Evolutionary conservation across 805 yeast species (phyloP), one percentile per base, ranked within the genome.

Genomic region (Ogataea minuta): DNA sequence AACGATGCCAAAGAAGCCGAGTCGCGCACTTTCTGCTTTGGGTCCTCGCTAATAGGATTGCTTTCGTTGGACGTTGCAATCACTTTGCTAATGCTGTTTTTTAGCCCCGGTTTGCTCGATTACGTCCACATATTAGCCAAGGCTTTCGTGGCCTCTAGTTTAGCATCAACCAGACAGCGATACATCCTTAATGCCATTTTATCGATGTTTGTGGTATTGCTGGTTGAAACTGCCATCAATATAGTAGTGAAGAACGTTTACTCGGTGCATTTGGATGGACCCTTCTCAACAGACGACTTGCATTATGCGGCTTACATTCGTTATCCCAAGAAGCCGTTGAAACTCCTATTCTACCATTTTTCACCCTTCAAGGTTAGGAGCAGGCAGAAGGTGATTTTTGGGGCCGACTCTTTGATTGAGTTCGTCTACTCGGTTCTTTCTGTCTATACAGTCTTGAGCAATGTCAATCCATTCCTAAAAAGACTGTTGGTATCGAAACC

Each of bases 131-230:
- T 63, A 9, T 43, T 62, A 23, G 59, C 67, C 6, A 63, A 62
- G 43, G 58, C 66, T 0, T 48, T 59, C 27, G 48, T 64, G n/a
- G 67, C 67, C 1, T 53, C 66, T 10, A 60, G 49, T 17, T 29
- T 64, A 15, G 59, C 65, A 0, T 60, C 66, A 1, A 47, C 59
- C 6, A 53, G 47, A 34, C 47, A 54, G 31, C 46, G 60, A 34
- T 52, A 54, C 23, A 36, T 54, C 4, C 23, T 52, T 7, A 63
- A 63, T 48, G 62, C 68, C 4, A 13, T 62, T 2, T 20, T 53
- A 3, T 48, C 66, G 4, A 33, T 55, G 17, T 10, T 50, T 4
- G 27, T 59, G 3, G 31, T 60, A 3, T 23, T 59, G 8, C 10
- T 43, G 1, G 20, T 51, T 11, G 62, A 56, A 17, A 19, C 28